Evolutionary conservation across 2,329 filamentous ascomycete species (phyloP).

Genomic region (Colletotrichum sp.): DNA sequence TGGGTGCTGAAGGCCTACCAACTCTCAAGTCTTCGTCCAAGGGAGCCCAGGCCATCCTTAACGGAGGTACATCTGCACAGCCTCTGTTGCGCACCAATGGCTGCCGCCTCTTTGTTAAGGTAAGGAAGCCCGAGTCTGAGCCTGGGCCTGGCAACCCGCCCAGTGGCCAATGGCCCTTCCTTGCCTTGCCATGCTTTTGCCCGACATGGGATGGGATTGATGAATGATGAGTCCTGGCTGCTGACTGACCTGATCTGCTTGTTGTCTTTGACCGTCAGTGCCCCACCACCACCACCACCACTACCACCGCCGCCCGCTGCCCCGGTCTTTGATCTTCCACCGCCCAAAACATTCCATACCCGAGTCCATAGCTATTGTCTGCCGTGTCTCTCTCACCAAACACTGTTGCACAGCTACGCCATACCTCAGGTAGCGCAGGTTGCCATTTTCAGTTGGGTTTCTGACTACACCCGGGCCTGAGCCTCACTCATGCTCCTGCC

Average conservation of each 20-base stretch:
- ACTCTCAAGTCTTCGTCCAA: neutral
- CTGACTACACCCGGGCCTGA: neutral
- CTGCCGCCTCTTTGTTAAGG: slow-evolving; percentile 3
- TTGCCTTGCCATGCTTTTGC: neutral
- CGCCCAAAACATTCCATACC: neutral
- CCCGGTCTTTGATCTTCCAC: slow-evolving; percentile 1
- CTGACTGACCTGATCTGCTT: neutral
- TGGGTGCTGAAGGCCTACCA: neutral
- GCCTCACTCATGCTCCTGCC: neutral
- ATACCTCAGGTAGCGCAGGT: neutral
- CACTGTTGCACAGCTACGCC: neutral
- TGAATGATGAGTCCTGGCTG: neutral
- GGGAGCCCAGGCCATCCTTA: neutral
- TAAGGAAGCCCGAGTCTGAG: neutral
- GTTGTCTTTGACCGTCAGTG: slow-evolving; percentile 16
- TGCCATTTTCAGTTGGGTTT: neutral
- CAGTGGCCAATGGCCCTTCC: neutral
- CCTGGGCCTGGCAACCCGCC: neutral
- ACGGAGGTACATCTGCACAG: slow-evolving; percentile 3
- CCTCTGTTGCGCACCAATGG: neutral
- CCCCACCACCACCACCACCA: neutral
- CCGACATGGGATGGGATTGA: neutral
- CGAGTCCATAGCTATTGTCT: neutral
- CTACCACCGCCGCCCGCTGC: neutral
- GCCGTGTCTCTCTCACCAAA: neutral